Evolutionary conservation across 2,329 filamentous ascomycete genomes (phyloP), one percentile per base, ranked within the genome.

Genomic region (Arthrobotrys conoides): DNA sequence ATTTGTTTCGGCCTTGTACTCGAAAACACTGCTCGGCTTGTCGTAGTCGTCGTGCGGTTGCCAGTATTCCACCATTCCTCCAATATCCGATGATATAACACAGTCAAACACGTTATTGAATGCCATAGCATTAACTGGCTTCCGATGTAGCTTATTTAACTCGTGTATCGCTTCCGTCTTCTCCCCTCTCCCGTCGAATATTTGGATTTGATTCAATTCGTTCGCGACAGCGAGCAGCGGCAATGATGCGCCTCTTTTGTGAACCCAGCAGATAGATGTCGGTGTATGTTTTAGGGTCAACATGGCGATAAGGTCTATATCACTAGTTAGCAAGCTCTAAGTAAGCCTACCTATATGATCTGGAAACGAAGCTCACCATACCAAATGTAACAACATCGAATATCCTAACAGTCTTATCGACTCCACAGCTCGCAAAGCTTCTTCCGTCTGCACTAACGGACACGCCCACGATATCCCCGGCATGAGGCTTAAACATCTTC

Each of bases 61-160:
- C 96, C 96, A 99, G 85, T 99, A 99, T 84, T 99, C 96, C 9
- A 99, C 84, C 95, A 98, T 98, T 24, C 96, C 95, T 68, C 90
- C 89, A 81, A 95, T 91, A 81, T 99, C 96, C 0, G 91, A 91
- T 0, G 96, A 98, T 5, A 98, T 86, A 0, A 97, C 94, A 83
- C 96, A 99, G 84, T 98, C 91, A 83, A 91, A 97, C 4, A 88
- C 86, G 83, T 93, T 90, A 84, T 98, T 99, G 86, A 94, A 99
- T 0, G 91, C 90, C 89, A 99, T 95, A 24, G 96, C 85, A 30
- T 91, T 90, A 1, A 99, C 92, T 0, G 93, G 90, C 66, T 88
- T 91, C 76, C 93, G 89, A 83, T 99, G 96, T n/a, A 99, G 85
- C 4, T 89, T 89, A 80, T 90, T 90, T 76, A 98, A 87, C 0